A percentile compares a stretch with the other conserved stretches of the same genome.
These are phyloP conservation scores for Pseudonectria buxi DNA, from an alignment of 2,329 filamentous ascomycete genomes.

Conservation along the genomic window DNA sequence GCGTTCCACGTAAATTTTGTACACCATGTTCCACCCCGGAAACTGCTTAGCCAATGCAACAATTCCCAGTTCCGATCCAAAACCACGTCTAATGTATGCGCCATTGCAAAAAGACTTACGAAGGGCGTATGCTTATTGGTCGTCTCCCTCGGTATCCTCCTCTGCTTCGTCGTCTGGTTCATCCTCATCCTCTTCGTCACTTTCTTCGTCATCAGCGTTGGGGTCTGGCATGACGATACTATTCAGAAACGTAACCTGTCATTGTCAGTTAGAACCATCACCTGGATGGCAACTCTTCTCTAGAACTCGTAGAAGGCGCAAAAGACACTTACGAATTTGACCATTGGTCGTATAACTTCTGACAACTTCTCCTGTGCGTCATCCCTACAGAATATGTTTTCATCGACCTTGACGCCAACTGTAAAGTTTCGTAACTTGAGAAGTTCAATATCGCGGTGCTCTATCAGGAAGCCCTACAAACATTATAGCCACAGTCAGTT, in stretches of 20 bases:
- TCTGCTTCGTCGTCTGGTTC: conserved; percentile 9
- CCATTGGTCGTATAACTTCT: conserved; percentile 59
- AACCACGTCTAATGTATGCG: too few species aligned
- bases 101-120: too few species aligned
- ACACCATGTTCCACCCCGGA: too few species aligned
- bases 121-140: not conserved
- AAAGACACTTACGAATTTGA: conserved; percentile 68
- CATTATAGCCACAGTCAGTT: not conserved
- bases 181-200: conserved; percentile 29
- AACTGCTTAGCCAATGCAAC: too few species aligned
- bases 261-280: conserved; percentile 2
- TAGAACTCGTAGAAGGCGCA: not conserved
- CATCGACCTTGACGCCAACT: conserved; percentile 58
- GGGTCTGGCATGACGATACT: conserved; percentile 67
- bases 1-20: too few species aligned
- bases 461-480: conserved; percentile 61
- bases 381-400: conserved; percentile 55
- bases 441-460: conserved; percentile 73
- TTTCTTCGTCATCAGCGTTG: conserved; percentile 35
- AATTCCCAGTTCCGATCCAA: not conserved
- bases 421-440: conserved; percentile 77
- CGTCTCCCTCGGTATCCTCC: conserved; percentile 1
- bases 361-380: conserved; percentile 59
- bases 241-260: conserved; percentile 65
- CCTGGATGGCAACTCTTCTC: too few species aligned